Evolutionary conservation across 306 rosid genomes (phyloP).

Genomic region (Mimosa pudica): DNA sequence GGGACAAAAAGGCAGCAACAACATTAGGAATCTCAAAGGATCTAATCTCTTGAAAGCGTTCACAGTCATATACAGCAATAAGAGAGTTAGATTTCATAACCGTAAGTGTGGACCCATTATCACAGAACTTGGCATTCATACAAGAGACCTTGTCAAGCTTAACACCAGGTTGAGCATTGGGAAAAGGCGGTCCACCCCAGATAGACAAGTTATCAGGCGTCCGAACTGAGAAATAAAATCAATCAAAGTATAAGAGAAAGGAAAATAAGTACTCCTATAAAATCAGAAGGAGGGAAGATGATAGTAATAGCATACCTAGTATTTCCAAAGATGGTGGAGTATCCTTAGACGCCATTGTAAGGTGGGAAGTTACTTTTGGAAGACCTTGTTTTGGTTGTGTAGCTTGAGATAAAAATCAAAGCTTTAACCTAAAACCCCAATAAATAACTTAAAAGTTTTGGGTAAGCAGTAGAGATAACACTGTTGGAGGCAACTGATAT

Average conservation of each 20-base stretch:
- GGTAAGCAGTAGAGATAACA: background rate
- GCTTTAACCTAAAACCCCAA: background rate
- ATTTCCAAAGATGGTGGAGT: slow-evolving; percentile 62
- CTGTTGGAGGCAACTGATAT: slow-evolving; percentile 12
- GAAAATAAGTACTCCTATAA: background rate
- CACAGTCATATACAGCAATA: slow-evolving; percentile 57
- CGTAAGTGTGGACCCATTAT: slow-evolving; percentile 73
- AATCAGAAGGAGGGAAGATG: slow-evolving; percentile 9
- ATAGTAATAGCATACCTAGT: slow-evolving; percentile 71
- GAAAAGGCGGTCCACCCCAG: slow-evolving; percentile 88
- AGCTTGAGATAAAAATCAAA: too few species aligned
- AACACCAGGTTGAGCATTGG: slow-evolving; percentile 54
- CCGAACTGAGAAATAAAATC: slow-evolving; percentile 55
- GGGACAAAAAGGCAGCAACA: slow-evolving; percentile 64
- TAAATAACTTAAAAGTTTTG: background rate
- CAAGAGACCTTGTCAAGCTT: slow-evolving; percentile 71
- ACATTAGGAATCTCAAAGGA: slow-evolving; percentile 69
- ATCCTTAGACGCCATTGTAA: slow-evolving; percentile 60
- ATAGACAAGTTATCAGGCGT: slow-evolving; percentile 67
- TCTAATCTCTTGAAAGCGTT: slow-evolving; percentile 56
- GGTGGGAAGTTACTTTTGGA: background rate
- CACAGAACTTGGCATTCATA: slow-evolving; percentile 63
- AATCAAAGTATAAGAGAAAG: slow-evolving; percentile 3
- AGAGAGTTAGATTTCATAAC: slow-evolving; percentile 61
- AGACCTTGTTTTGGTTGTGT: too few species aligned